Base-by-base conservation (phyloP, 192 early-diverging fungal species). In the Cetraspora pellucida region DNA sequence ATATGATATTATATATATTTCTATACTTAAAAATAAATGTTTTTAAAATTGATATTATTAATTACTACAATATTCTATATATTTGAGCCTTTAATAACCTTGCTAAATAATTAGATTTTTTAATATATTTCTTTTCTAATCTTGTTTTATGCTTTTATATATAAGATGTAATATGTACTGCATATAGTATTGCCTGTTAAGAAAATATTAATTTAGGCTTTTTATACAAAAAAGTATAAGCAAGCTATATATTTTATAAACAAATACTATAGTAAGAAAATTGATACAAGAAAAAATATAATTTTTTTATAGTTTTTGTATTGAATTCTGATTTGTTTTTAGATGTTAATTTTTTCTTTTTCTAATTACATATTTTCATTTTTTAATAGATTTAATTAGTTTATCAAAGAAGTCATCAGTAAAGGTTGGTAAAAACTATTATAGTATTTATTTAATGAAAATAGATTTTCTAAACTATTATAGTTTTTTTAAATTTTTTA, bases 61-160 rank as follows among this genome's bases (percentile, higher is more conserved):
- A 73, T 73, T 5, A 73, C 71, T 31, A 14, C 21, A 5, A 73
- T 0, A n/a, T 57, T 72, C 52, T 52, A 72, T n/a, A 72, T 72
- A 19, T 73, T 58, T 27, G 13, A 3, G 4, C 30, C 30, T 11
- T n/a, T 14, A 49, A 37, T 54, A 73, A 11, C 10, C 55, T 16
- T 44, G 17, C n/a, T 30, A 9, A 23, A 19, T 50, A 50, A 57
- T 72, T 16, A n/a, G 27, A 13, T 1, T 11, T 23, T 13, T 23
- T 9, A 7, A 72, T 72, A 27, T 30, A 21, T 58, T 23, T 7
- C 14, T 58, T 72, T 72, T 58, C 19, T 37, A 72, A 21, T 37
- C 6, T 3, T 23, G 23, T 16, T 58, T 72, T 10, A 47, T 68
- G 45, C 8, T 8, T 16, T 23, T 25, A 6, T 2, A 3, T 25